Percentiles rank a stretch among this genome's conserved stretches.
Conservation (phyloP, 2,329 filamentous ascomycete genomes). For the Esteya vermicola region DNA sequence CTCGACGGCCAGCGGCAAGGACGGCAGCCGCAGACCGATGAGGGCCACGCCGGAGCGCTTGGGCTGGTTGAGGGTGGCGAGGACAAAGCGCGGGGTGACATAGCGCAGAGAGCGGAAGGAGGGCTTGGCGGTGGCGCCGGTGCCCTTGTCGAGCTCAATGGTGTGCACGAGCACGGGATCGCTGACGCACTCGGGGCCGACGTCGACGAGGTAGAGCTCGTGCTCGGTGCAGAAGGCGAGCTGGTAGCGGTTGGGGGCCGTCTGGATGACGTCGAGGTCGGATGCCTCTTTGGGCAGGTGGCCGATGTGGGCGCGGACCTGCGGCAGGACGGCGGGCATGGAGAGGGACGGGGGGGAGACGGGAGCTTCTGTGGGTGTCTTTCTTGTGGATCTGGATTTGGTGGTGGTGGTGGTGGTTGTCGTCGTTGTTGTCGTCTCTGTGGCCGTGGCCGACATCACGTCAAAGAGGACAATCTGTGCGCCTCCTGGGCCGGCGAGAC, state of each 20-base stretch:
- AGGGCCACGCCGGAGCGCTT: conserved; percentile 42
- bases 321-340: too few species aligned
- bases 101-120: conserved; percentile 45
- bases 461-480: conserved; percentile 73
- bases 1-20: not conserved
- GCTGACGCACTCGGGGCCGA: conserved; percentile 21
- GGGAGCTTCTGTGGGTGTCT: too few species aligned
- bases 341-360: too few species aligned
- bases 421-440: not conserved
- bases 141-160: conserved; percentile 29
- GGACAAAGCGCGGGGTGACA: conserved; percentile 40
- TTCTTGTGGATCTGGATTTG: too few species aligned
- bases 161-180: conserved; percentile 37
- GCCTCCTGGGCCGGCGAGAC: conserved; percentile 54
- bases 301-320: conserved; percentile 30
- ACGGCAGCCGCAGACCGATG: conserved; percentile 36
- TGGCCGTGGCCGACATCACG: conserved; percentile 27
- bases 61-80: conserved; percentile 44
- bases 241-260: conserved; percentile 46
- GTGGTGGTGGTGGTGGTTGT: too few species aligned
- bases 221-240: conserved; percentile 68
- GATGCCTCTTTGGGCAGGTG: conserved; percentile 42
- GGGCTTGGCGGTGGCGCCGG: conserved; percentile 27
- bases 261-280: conserved; percentile 57
- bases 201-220: conserved; percentile 53